Percentiles rank a stretch among this genome's conserved stretches.
Evolutionary conservation across 176 grass and related monocot genomes (phyloP).

Genomic region (Oryza coarctata): DNA sequence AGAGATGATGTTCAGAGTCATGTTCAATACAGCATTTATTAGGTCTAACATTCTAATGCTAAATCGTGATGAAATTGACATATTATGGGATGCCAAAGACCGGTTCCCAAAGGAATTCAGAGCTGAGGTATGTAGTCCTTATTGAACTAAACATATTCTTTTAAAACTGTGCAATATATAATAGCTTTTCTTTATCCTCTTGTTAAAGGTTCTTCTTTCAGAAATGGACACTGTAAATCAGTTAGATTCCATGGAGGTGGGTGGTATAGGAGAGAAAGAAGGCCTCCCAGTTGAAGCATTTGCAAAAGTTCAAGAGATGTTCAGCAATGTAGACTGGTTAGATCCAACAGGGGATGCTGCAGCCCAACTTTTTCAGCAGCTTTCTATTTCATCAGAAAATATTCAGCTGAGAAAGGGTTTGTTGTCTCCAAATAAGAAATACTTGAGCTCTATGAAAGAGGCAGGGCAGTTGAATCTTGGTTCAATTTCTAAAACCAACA

Average conservation of each 20-base stretch:
- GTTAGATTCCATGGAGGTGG: constrained; percentile 50
- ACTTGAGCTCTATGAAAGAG: constrained; percentile 18
- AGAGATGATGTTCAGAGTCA: constrained; percentile 96
- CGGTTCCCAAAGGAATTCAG: constrained; percentile 84
- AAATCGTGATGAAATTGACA: constrained; percentile 89
- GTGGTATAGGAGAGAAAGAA: constrained; percentile 71
- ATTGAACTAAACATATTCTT: constrained; percentile 20
- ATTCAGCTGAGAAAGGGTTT: constrained; percentile 56
- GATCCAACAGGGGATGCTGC: constrained; percentile 66
- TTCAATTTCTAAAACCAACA: constrained; percentile 30
- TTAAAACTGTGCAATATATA: constrained; percentile 16
- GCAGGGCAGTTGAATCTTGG: constrained; percentile 12
- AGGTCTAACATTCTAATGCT: constrained; percentile 98
- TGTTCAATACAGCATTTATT: constrained; percentile 98
- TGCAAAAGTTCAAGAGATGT: constrained; percentile 93
- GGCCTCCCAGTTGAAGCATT: constrained; percentile 93
- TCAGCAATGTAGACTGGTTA: constrained; percentile 90
- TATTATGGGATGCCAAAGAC: constrained; percentile 96
- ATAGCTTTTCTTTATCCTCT: constrained; percentile 33
- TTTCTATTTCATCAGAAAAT: constrained; percentile 58
- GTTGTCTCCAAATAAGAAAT: constrained; percentile 52
- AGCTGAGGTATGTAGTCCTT: constrained; percentile 63
- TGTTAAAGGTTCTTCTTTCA: constrained; percentile 73
- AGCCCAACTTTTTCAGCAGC: constrained; percentile 63
- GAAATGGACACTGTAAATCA: constrained; percentile 82